A percentile compares a stretch with the other conserved stretches of the same genome.
These are phyloP conservation scores for Cucurbita moschata DNA, from an alignment of 306 rosid genomes.

Conservation along the genomic window DNA sequence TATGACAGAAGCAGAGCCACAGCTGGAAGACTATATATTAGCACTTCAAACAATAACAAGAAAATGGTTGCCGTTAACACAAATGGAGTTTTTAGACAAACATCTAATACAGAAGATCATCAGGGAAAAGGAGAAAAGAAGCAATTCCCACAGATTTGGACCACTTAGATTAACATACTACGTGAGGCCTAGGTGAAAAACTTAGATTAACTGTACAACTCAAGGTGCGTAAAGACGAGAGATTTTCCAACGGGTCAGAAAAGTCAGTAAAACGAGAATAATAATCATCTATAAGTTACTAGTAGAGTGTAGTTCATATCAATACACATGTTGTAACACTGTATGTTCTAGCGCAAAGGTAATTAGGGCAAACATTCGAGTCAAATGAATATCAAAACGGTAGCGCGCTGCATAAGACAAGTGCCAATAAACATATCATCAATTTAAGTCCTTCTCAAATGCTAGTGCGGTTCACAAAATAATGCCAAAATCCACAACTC, in stretches of 20 bases:
- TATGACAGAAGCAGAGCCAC: background rate
- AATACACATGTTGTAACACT: background rate
- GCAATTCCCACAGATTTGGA: background rate
- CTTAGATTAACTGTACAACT: background rate
- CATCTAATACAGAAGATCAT: background rate
- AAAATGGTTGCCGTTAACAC: background rate
- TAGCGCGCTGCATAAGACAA: background rate
- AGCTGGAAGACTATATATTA: background rate
- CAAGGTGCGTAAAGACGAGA: background rate
- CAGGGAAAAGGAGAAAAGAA: background rate
- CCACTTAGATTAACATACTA: background rate
- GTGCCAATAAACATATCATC: background rate
- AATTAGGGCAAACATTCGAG: background rate
- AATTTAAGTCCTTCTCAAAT: background rate
- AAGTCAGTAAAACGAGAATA: background rate
- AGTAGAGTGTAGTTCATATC: background rate
- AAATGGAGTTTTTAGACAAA: background rate
- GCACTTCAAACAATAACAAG: background rate
- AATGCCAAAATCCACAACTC: background rate
- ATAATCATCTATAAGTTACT: background rate
- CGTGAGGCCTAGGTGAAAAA: background rate
- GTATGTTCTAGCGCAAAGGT: background rate
- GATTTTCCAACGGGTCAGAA: background rate
- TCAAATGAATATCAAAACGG: background rate
- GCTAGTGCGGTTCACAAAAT: background rate